These are phyloP conservation scores for Diospyros lotus DNA, from an alignment of 148 eudicot species.

Conservation along the genomic window DNA sequence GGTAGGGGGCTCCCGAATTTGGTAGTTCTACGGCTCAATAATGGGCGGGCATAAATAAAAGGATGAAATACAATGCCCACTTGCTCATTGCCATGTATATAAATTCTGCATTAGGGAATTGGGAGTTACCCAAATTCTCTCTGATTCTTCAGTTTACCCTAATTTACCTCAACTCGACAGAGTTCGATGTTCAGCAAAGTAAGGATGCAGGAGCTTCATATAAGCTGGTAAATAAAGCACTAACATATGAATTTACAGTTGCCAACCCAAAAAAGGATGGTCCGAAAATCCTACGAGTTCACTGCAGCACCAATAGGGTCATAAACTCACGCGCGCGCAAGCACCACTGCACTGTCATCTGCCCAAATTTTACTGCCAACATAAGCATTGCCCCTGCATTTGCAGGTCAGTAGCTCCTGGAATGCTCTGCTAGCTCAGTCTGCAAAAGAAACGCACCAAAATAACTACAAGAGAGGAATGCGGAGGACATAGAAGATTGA, in stretches of 20 bases:
- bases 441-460: constrained; percentile 5
- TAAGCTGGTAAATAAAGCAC: too few relatives aligned
- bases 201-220: too few relatives aligned
- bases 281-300: neutral
- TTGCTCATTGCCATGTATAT: too few relatives aligned
- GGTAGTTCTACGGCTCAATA: too few relatives aligned
- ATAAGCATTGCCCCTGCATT: neutral
- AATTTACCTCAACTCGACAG: too few relatives aligned
- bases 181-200: too few relatives aligned
- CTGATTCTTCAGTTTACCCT: too few relatives aligned
- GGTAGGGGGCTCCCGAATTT: too few relatives aligned
- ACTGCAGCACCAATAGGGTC: neutral
- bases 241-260: neutral
- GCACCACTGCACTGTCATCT: neutral
- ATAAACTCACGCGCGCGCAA: neutral
- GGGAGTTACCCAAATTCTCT: too few relatives aligned
- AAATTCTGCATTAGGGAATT: too few relatives aligned
- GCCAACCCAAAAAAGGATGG: neutral
- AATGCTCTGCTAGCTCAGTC: constrained; percentile 23
- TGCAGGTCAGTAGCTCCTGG: constrained; percentile 12
- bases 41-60: too few relatives aligned
- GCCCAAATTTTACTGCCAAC: neutral
- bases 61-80: too few relatives aligned
- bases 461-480: neutral
- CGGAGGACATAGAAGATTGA: neutral